These are phyloP conservation scores for Rhodotorula sp. DNA, from an alignment of 1,284 basidiomycete species.

Conservation along the genomic window DNA sequence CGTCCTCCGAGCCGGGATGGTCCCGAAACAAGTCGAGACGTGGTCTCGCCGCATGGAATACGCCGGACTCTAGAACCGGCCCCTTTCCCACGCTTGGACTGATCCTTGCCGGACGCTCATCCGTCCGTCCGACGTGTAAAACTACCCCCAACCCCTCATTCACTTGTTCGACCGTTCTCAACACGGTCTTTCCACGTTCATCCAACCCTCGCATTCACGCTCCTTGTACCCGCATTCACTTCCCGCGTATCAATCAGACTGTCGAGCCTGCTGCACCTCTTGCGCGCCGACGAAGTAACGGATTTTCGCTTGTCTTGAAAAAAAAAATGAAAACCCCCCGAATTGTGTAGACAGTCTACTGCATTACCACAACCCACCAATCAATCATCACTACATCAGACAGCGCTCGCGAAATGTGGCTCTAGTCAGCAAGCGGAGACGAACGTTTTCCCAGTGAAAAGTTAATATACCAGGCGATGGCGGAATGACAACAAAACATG, in stretches of 20 bases:
- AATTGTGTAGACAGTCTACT: not conserved
- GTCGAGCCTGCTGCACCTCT: not conserved
- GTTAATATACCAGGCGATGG: too few relatives aligned
- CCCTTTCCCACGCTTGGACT: not conserved
- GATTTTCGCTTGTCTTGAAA: too few relatives aligned
- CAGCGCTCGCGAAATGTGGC: too few relatives aligned
- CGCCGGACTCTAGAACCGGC: conserved; percentile 30
- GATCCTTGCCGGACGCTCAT: not conserved
- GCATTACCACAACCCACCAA: not conserved
- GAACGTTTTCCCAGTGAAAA: too few relatives aligned
- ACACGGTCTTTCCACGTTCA: not conserved
- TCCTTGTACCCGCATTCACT: not conserved
- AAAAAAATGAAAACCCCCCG: not conserved
- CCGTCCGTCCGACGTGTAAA: not conserved
- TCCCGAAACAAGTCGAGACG: conserved; percentile 2
- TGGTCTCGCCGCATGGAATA: conserved; percentile 28
- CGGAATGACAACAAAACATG: not conserved
- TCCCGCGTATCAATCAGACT: not conserved
- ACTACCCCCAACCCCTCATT: not conserved
- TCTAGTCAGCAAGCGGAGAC: too few relatives aligned
- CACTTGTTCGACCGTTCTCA: not conserved
- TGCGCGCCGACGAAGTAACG: not conserved
- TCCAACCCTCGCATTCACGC: not conserved
- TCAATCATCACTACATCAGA: too few relatives aligned
- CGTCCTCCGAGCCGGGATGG: conserved; percentile 19